Evolutionary conservation across 139 green algal genomes (phyloP), one percentile per base, ranked within the genome.

Genomic region (Chlamydomonas sp.): DNA sequence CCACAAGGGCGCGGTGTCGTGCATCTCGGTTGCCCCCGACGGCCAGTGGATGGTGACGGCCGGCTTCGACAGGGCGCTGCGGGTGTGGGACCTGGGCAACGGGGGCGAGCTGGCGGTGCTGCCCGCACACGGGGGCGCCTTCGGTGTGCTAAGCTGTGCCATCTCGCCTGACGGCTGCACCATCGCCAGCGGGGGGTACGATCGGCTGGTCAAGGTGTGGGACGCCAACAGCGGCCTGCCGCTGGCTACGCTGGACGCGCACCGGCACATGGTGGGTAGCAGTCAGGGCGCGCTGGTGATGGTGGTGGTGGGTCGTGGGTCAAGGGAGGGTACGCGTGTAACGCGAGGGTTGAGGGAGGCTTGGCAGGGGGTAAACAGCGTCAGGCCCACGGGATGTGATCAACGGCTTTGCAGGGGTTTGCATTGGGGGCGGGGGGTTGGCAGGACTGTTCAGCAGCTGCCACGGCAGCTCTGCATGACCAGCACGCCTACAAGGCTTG

Each of bases 121-220:
- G 60, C 58, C 75, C 10, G 84, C 84, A 12, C 84, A 88, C 66
- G 63, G 6, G 15, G 84, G 84, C 31, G 64, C 84, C 17, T 88
- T 72, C n/a, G 84, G 84, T 63, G 84, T 88, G 57, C 57, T 80
- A 63, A 7, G 6, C 61, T 58, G n/a, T 31, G 73, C 73, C 31
- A 77, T 88, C 49, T 82, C 73, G 63, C 77, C 74, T 5, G 76
- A 83, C 75, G 75, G 75, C 64, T 31, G 4, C 57, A 73, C 59
- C 75, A 88, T 88, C 59, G 68, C 77, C 57, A 83, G 75, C 63
- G 84, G 84, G 57, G 84, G 84, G 15, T 88, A 88, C 76, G 84
- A 88, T 64, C 60, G 83, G 20, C 58, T 88, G 75, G 75, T 63
- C 57, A 83, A 83, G 75, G 60, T 88, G 75, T 88, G 84, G 84